phyloP scores from a whole-genome alignment of 768 basidiomycete genomes.

The Tylopilus felleus region DNA sequence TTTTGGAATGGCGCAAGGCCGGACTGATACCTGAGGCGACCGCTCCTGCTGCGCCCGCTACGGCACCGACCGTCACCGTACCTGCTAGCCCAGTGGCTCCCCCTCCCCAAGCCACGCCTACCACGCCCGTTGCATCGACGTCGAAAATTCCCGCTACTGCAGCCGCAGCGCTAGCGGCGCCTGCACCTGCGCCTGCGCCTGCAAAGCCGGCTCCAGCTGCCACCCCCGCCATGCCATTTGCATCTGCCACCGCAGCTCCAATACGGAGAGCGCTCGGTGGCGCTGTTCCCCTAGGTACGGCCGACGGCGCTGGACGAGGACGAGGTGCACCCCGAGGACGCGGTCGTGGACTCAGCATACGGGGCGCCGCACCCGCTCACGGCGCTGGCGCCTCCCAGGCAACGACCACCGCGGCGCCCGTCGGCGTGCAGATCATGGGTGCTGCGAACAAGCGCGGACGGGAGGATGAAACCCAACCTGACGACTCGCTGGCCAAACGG shows the following conservation, averaged over 20 bases:
- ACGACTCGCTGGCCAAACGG: slow-evolving; percentile 65
- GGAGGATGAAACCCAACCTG: slow-evolving; percentile 47
- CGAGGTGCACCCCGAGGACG: slow-evolving; percentile 37
- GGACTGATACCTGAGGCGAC: slow-evolving; percentile 43
- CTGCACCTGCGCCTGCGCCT: neutral
- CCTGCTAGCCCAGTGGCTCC: slow-evolving; percentile 12
- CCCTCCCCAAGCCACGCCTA: slow-evolving; percentile 25
- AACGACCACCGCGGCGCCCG: slow-evolving; percentile 26
- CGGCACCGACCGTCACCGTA: slow-evolving; percentile 8
- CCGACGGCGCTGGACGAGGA: slow-evolving; percentile 28
- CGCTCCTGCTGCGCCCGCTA: slow-evolving; percentile 23
- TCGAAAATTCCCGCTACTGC: slow-evolving; percentile 9
- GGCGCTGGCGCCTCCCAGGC: slow-evolving; percentile 24
- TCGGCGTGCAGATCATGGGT: slow-evolving; percentile 57
- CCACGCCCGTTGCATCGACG: slow-evolving; percentile 29
- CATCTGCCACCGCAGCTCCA: slow-evolving; percentile 27
- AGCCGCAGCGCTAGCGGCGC: slow-evolving; percentile 6
- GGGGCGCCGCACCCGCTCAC: slow-evolving; percentile 28
- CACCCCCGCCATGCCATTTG: slow-evolving; percentile 18
- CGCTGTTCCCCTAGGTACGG: slow-evolving; percentile 25
- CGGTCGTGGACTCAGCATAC: slow-evolving; percentile 26
- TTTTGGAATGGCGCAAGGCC: slow-evolving; percentile 52
- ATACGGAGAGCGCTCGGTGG: slow-evolving; percentile 32
- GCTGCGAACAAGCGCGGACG: slow-evolving; percentile 63
- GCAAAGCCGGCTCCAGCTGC: slow-evolving; percentile 15